A percentile compares a stretch with the other conserved stretches of the same genome.
Conservation (phyloP, 31 red algal genomes). For the Odonthalia washingtoniensis region DNA sequence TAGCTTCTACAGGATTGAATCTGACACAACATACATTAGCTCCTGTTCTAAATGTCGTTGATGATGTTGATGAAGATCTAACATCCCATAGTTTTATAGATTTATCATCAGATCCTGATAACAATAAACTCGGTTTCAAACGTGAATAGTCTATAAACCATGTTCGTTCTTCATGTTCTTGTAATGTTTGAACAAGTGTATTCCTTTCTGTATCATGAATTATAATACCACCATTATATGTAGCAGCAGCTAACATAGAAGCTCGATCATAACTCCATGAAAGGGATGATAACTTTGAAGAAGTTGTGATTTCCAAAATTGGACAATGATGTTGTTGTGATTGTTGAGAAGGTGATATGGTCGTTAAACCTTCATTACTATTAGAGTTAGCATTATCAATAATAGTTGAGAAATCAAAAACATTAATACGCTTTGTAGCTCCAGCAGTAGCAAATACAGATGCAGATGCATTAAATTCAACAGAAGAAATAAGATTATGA, state of each 20-base stretch:
- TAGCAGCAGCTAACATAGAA: conserved; percentile 60
- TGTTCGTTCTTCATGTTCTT: conserved; percentile 68
- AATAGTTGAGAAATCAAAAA: conserved; percentile 77
- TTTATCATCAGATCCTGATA: conserved; percentile 85
- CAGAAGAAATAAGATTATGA: conserved; percentile 79
- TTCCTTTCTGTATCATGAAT: conserved; percentile 75
- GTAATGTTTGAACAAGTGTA: conserved; percentile 30
- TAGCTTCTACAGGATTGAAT: conserved; percentile 68
- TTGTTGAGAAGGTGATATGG: not conserved
- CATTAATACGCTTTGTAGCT: conserved; percentile 81
- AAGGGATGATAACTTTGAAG: conserved; percentile 82
- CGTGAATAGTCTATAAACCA: conserved; percentile 84
- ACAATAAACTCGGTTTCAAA: conserved; percentile 58
- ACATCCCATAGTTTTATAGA: conserved; percentile 79
- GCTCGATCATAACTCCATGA: conserved; percentile 66
- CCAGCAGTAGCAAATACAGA: conserved; percentile 85
- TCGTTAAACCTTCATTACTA: not conserved
- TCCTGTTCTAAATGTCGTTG: conserved; percentile 58
- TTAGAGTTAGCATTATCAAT: conserved; percentile 4
- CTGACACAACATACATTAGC: conserved; percentile 94
- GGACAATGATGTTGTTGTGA: conserved; percentile 74
- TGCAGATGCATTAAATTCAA: conserved; percentile 83
- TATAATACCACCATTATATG: conserved; percentile 86
- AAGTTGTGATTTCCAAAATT: conserved; percentile 73
- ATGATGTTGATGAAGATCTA: conserved; percentile 46